Base-by-base conservation (phyloP, 2,329 filamentous ascomycete genomes). In the Dactylella cylindrospora region DNA sequence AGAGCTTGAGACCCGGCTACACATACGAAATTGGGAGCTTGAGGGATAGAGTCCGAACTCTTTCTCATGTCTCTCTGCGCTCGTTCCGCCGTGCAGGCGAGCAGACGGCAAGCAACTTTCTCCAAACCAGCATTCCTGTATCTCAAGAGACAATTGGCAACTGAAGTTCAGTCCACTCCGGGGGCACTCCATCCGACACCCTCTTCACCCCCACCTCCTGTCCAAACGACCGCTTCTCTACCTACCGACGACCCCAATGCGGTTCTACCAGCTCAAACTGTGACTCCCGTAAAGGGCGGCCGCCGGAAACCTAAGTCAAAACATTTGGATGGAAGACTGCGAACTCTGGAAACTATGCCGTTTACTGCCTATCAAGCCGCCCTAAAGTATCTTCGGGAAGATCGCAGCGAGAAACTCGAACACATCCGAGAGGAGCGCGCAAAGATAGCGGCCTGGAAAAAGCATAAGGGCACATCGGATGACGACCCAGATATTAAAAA, bases 291-390 rank as follows among this genome's bases (percentile, higher is more conserved):
- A 1, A 25, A 31, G 9, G 28, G 20, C 9, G 33, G 23, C 25
- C 31, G 38, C 3, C 39, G 25, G 26, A 54, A 36, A 41, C 6
- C 44, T 10, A 52, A 51, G 32, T 44, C 49, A 5, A 52, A 46
- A 22, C 32, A 62, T 23, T 13, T 25, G 5, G 57, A 62, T 13
- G 47, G 49, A 17, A 17, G 32, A 15, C 50, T 65, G 35, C 54
- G 61, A 23, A 68, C 67, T 5, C 64, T 98, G 71, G 89, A 95
- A 76, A 86, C 91, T 72, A 77, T 98, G 67, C 93, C 93, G 13
- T 98, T 94, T 76, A 91, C 97, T 79, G 93, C 88, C 74, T 98
- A 97, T 77, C 93, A 98, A 75, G 90, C 96, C 76, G 93, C 93
- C 32, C 83, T 90, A 65, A 88, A 89, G 72, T 75, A 97, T 41